Evolutionary conservation across 2,329 filamentous ascomycete species (phyloP).

Genomic region (Bipolaris oryzae): DNA sequence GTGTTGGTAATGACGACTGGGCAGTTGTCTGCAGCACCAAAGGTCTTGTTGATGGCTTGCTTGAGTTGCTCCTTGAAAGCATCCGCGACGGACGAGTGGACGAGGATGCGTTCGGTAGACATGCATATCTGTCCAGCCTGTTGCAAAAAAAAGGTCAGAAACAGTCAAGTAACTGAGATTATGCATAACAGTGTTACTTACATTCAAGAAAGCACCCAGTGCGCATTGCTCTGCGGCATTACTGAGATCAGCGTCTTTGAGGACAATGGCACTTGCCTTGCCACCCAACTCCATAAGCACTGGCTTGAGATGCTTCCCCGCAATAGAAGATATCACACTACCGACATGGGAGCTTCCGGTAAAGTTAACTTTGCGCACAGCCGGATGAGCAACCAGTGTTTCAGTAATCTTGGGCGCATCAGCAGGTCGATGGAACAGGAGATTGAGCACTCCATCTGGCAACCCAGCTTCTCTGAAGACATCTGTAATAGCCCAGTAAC

Average conservation of each 20-base stretch:
- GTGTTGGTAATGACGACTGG: background rate
- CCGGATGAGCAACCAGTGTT: constrained; percentile 68
- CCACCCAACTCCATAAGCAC: constrained; percentile 77
- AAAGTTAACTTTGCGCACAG: constrained; percentile 71
- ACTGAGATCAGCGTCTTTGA: constrained; percentile 76
- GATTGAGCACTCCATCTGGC: constrained; percentile 73
- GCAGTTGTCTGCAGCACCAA: background rate
- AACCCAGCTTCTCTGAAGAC: constrained; percentile 65
- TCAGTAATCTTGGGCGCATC: constrained; percentile 69
- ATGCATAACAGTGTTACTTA: constrained; percentile 5
- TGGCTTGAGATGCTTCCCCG: constrained; percentile 47
- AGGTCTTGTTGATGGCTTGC: background rate
- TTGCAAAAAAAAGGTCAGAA: background rate
- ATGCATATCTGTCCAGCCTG: constrained; percentile 62
- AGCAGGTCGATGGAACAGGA: constrained; percentile 59
- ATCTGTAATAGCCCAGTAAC: constrained; percentile 4
- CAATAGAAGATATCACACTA: background rate
- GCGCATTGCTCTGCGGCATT: constrained; percentile 80
- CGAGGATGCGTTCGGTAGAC: constrained; percentile 54
- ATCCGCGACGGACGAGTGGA: background rate
- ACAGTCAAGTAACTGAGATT: background rate
- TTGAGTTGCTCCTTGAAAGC: background rate
- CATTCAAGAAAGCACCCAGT: constrained; percentile 81
- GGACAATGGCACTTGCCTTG: constrained; percentile 78
- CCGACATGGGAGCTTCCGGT: constrained; percentile 61